phyloP scores from a whole-genome alignment of 441 rosid species.

The Erodium chrysanthum region DNA sequence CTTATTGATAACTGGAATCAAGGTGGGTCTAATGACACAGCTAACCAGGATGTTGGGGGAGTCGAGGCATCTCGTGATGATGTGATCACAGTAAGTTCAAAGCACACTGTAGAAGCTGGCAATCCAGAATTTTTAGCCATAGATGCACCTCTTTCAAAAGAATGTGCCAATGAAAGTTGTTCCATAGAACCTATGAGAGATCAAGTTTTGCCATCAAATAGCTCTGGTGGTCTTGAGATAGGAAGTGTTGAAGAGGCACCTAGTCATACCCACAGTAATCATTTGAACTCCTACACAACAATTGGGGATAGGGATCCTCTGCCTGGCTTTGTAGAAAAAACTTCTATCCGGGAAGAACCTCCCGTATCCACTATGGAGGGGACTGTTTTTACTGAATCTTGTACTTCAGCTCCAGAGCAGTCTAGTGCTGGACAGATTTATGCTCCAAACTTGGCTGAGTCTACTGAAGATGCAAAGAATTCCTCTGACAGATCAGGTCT shows the following conservation, averaged over 20 bases:
- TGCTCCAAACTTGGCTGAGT: conserved; percentile 26
- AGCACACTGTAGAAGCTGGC: conserved; percentile 20
- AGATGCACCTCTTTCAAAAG: conserved; percentile 29
- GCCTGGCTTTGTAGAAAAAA: neutral
- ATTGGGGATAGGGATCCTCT: too few species aligned
- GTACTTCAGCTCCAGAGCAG: conserved; percentile 28
- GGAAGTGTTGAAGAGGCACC: conserved; percentile 31
- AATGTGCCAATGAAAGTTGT: conserved; percentile 28
- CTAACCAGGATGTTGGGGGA: conserved; percentile 29
- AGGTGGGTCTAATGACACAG: conserved; percentile 25
- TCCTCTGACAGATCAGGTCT: conserved; percentile 21
- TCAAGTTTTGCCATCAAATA: conserved; percentile 26
- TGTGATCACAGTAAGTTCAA: conserved; percentile 17
- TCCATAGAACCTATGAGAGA: conserved; percentile 28
- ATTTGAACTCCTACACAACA: neutral
- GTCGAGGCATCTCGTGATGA: conserved; percentile 22
- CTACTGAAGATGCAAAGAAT: conserved; percentile 25
- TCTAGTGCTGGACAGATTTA: conserved; percentile 32
- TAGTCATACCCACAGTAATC: conserved; percentile 25
- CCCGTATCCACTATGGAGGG: conserved; percentile 21
- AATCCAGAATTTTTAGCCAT: conserved; percentile 28
- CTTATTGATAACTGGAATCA: conserved; percentile 55
- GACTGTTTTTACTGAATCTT: conserved; percentile 25
- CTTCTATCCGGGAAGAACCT: conserved; percentile 31
- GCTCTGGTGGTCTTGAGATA: conserved; percentile 29